Evolutionary conservation across 108 stramenopile species (phyloP).

Genomic region (Nitzschia sp.): DNA sequence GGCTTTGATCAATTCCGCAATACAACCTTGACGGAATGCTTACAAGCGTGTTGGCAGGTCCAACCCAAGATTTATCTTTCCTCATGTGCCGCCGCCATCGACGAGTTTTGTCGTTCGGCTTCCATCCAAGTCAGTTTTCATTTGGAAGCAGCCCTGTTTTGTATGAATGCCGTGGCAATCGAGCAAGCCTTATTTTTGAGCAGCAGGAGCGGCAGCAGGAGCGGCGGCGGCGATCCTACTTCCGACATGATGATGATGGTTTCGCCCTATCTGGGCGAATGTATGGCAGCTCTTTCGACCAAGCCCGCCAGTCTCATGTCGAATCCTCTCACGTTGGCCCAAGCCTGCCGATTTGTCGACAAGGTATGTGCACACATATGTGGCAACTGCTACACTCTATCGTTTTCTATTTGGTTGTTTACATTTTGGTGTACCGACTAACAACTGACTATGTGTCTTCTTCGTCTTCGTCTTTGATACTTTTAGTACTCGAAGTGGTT

Average conservation of each 20-base stretch:
- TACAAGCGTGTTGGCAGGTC: constrained; percentile 50
- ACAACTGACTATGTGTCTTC: background rate
- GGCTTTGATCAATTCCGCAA: constrained; percentile 67
- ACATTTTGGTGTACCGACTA: background rate
- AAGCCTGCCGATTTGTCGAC: constrained; percentile 45
- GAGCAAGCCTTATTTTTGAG: constrained; percentile 23
- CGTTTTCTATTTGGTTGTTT: background rate
- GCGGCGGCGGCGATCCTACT: background rate
- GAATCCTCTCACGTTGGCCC: constrained; percentile 54
- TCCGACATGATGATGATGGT: constrained; percentile 7
- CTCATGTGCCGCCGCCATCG: constrained; percentile 71
- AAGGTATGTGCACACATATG: constrained; percentile 30
- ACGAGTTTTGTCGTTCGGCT: constrained; percentile 60
- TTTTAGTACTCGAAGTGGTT: constrained; percentile 46
- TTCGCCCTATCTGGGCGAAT: constrained; percentile 39
- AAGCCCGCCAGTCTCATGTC: constrained; percentile 42
- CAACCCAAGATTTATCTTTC: constrained; percentile 51
- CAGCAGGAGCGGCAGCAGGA: background rate
- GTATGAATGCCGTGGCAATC: constrained; percentile 56
- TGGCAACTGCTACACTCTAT: background rate
- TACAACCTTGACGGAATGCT: constrained; percentile 46
- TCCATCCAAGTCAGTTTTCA: constrained; percentile 54
- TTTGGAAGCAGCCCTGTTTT: constrained; percentile 76
- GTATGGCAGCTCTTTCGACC: constrained; percentile 43
- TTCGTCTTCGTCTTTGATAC: too few relatives aligned